Evolutionary conservation across 2,329 filamentous ascomycete species (phyloP).

Genomic region (Stagonosporopsis tanaceti): DNA sequence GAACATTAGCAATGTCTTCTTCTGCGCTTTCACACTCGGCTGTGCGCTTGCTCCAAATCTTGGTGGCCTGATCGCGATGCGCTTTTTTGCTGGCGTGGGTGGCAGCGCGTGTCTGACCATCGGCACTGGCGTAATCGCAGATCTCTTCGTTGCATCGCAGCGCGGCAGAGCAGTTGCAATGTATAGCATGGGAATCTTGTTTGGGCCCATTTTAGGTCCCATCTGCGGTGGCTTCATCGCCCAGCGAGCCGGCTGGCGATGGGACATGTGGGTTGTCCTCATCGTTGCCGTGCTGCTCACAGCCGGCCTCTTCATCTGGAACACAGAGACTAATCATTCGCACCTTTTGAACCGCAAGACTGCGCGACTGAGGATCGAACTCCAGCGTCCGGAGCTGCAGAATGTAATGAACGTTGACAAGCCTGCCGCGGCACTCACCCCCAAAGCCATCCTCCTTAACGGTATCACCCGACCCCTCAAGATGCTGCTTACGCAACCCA

Average conservation of each 20-base stretch:
- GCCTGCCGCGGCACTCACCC: conserved; percentile 24
- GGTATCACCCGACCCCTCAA: conserved; percentile 50
- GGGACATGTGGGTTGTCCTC: conserved; percentile 48
- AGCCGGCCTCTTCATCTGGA: conserved; percentile 47
- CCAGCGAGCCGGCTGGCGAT: conserved; percentile 45
- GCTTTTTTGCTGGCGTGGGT: conserved; percentile 42
- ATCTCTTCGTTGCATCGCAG: conserved; percentile 44
- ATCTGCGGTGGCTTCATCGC: conserved; percentile 50
- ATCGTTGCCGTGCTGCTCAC: conserved; percentile 38
- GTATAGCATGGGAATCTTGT: conserved; percentile 41
- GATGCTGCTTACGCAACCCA: conserved; percentile 43
- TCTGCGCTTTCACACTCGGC: conserved; percentile 59
- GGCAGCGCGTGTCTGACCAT: conserved; percentile 42
- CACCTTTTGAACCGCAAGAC: conserved; percentile 64
- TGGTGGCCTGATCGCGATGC: conserved; percentile 46
- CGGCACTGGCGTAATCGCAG: conserved; percentile 46
- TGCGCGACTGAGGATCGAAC: conserved; percentile 57
- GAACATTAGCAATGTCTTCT: conserved; percentile 56
- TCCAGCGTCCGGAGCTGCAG: conserved; percentile 56
- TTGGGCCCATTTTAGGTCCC: conserved; percentile 45
- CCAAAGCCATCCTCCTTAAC: conserved; percentile 30
- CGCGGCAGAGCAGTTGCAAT: conserved; percentile 45
- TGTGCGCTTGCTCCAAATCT: conserved; percentile 50
- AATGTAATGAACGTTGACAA: conserved; percentile 50
- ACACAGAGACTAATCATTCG: conserved; percentile 56